These are phyloP conservation scores for Polymyxa betae DNA, from an alignment of 208 protist species.

Conservation along the genomic window DNA sequence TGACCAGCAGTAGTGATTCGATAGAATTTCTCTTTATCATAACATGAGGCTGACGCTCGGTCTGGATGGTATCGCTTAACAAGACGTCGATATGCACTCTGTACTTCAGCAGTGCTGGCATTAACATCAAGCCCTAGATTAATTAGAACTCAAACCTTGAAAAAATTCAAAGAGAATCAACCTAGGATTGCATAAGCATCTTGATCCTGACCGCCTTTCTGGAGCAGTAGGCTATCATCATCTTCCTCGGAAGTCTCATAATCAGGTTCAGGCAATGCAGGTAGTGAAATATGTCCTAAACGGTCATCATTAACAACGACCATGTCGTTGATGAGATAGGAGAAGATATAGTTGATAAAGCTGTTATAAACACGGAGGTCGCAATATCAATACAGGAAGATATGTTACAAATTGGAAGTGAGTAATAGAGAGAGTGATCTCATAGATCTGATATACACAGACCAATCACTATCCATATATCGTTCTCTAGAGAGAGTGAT, in stretches of 20 bases:
- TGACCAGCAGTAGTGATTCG: slow-evolving; percentile 28
- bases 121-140: slow-evolving; percentile 7
- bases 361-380: too few species aligned
- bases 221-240: background rate
- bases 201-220: background rate
- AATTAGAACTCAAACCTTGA: background rate
- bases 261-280: background rate
- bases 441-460: too few species aligned
- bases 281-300: background rate
- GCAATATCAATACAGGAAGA: too few species aligned
- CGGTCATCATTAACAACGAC: background rate
- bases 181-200: slow-evolving; percentile 40
- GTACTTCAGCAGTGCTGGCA: background rate
- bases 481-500: too few species aligned
- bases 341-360: too few species aligned
- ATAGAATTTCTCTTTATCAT: slow-evolving; percentile 3
- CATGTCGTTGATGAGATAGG: too few species aligned
- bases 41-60: background rate
- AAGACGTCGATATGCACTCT: slow-evolving; percentile 9
- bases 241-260: background rate
- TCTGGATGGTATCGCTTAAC: slow-evolving; percentile 42
- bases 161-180: background rate
- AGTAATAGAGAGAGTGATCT: too few species aligned
- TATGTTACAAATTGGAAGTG: too few species aligned
- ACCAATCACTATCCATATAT: too few species aligned